Base-by-base conservation (phyloP, 352 stramenopile genomes). In the Phytophthora fragariae region DNA sequence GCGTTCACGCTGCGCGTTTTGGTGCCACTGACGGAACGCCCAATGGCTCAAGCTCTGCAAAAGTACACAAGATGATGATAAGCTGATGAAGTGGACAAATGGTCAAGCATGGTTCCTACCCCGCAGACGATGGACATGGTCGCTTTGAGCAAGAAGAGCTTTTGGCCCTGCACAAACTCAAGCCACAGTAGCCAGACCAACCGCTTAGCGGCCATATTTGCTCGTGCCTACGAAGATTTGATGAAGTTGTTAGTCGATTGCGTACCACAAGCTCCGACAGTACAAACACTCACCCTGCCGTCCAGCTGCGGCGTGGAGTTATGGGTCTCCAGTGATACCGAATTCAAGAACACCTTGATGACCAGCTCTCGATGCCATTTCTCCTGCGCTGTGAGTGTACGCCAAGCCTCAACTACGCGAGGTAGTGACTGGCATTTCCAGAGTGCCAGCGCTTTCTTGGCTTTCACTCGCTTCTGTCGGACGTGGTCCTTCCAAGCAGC, bases 361-460 rank as follows among this genome's bases (percentile, higher is more conserved):
- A 96, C 57, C n/a, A 80, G 63, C 6, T 76, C n/a, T 2, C 84
- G 77, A 10, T 77, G 75, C 8, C 27, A 24, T 44, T 77, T 79
- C 4, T 81, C 75, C 37, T 76, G 68, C 8, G 68, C 44, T 7
- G 70, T 75, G 9, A 84, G 70, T 21, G 41, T 9, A 0, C 73
- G 57, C 87, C 89, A 96, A 0, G 81, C 77, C 12, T 82, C 76
- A 17, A 96, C 57, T 1, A 93, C 80, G 3, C 82, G 79, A 17
- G 89, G 89, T 1, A 92, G 37, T 12, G 85, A 81, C 62, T 92
- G 83, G 17, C 78, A 90, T 52, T 88, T 90, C 85, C 86, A 94
- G 55, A 94, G 92, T 1, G 53, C 81, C 3, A 92, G 60, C 5
- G 84, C 86, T 61, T 89, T 91, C 65, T 85, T 92, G 0, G 80